These are phyloP conservation scores for Boechera divaricarpa DNA, from an alignment of 345 rosid species.

Conservation along the genomic window DNA sequence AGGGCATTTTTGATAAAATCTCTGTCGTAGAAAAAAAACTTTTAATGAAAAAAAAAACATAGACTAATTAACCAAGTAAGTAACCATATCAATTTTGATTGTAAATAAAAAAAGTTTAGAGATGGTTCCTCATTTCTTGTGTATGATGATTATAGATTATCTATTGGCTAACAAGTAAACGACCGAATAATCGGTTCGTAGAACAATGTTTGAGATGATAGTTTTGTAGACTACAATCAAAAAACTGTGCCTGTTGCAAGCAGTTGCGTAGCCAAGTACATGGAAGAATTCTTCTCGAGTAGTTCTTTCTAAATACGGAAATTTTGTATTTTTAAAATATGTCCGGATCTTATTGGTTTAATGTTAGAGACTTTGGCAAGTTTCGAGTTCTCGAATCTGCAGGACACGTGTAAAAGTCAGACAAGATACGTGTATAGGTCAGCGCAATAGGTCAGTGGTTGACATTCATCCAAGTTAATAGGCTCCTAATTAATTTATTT, in stretches of 20 bases:
- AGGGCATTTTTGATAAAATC: not conserved
- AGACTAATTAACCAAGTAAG: too few relatives aligned
- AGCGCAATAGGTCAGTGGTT: constrained; percentile 20
- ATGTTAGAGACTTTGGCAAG: constrained; percentile 2
- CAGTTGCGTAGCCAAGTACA: constrained; percentile 11
- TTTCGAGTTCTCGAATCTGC: not conserved
- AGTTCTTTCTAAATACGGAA: constrained; percentile 20
- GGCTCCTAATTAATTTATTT: not conserved
- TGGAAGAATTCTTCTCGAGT: constrained; percentile 16
- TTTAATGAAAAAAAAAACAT: too few relatives aligned
- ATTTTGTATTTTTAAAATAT: not conserved
- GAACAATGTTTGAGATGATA: not conserved
- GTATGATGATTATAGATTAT: not conserved
- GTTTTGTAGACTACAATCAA: not conserved
- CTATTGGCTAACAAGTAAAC: not conserved
- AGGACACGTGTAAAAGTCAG: constrained; percentile 28
- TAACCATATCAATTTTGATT: not conserved
- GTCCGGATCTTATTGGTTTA: constrained; percentile 34
- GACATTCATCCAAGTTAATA: constrained; percentile 27
- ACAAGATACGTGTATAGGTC: constrained; percentile 34
- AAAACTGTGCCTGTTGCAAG: not conserved
- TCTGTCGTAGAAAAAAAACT: too few relatives aligned
- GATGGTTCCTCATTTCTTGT: not conserved
- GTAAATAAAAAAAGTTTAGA: not conserved
- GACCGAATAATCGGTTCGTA: not conserved